A percentile compares a stretch with the other conserved stretches of the same genome.
Conservation (phyloP, 768 basidiomycete genomes). For the Mycena metata region DNA sequence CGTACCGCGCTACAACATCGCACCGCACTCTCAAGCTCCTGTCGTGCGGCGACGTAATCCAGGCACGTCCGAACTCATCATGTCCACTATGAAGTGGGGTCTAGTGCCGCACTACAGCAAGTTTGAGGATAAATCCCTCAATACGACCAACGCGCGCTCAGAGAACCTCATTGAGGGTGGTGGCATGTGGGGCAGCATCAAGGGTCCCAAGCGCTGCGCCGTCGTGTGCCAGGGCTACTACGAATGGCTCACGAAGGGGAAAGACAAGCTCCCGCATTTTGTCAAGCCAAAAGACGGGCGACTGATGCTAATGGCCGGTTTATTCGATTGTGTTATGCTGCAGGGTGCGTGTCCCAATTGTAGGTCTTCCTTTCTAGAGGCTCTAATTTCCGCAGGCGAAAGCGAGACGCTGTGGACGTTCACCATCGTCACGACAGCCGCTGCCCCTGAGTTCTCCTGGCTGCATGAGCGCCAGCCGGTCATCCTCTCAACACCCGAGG, state of each 20-base stretch:
- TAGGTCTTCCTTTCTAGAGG: background rate
- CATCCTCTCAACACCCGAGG: constrained; percentile 73
- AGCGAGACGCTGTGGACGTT: constrained; percentile 80
- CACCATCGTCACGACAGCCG: constrained; percentile 88
- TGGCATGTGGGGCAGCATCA: constrained; percentile 89
- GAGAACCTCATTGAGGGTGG: constrained; percentile 83
- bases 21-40: constrained; percentile 83
- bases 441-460: constrained; percentile 80
- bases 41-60: constrained; percentile 69
- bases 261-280: constrained; percentile 85
- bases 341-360: constrained; percentile 59
- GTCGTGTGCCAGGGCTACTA: constrained; percentile 92
- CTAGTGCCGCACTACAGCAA: constrained; percentile 89
- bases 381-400: constrained; percentile 54
- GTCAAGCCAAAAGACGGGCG: constrained; percentile 73
- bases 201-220: constrained; percentile 87
- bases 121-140: constrained; percentile 75
- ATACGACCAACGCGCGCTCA: constrained; percentile 91
- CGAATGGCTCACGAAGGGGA: constrained; percentile 93
- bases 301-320: constrained; percentile 88
- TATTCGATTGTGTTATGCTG: constrained; percentile 82
- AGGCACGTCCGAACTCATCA: constrained; percentile 52
- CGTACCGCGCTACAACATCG: constrained; percentile 83
- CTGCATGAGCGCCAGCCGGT: constrained; percentile 94
- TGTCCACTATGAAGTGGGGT: constrained; percentile 94